phyloP scores from a whole-genome alignment of 768 basidiomycete genomes.

The Mycena albidolilacea region DNA sequence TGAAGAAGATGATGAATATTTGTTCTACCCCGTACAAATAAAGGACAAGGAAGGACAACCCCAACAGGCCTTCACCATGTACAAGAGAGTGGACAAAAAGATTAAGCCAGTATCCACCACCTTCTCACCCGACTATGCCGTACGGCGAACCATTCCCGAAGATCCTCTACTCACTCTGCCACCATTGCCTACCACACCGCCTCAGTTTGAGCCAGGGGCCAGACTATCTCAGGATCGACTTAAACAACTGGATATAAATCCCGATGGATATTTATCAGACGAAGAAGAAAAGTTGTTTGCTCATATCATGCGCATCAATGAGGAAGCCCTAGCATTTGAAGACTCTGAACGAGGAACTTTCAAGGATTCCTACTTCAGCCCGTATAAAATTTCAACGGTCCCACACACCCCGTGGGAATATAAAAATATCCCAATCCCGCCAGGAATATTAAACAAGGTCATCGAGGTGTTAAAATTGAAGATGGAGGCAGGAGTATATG shows the following conservation, averaged over 20 bases:
- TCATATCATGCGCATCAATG: not conserved
- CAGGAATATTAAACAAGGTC: not conserved
- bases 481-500: conserved; percentile 9
- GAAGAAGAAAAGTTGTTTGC: not conserved
- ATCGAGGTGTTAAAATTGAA: conserved; percentile 20
- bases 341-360: not conserved
- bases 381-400: not conserved
- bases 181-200: not conserved
- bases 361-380: not conserved
- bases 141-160: conserved; percentile 36
- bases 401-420: not conserved
- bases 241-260: not conserved
- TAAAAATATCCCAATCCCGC: not conserved
- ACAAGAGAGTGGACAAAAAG: conserved; percentile 40
- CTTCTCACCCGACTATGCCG: conserved; percentile 16
- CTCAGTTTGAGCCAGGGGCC: not conserved
- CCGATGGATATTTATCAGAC: not conserved
- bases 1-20: not conserved
- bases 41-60: not conserved
- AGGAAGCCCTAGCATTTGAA: not conserved
- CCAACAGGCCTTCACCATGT: conserved; percentile 28
- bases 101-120: conserved; percentile 1
- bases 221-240: not conserved
- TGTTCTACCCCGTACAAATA: not conserved
- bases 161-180: conserved; percentile 10